These are phyloP conservation scores for Scheffersomyces cryptocercus DNA, from an alignment of 1,139 yeast genomes.

Conservation along the genomic window DNA sequence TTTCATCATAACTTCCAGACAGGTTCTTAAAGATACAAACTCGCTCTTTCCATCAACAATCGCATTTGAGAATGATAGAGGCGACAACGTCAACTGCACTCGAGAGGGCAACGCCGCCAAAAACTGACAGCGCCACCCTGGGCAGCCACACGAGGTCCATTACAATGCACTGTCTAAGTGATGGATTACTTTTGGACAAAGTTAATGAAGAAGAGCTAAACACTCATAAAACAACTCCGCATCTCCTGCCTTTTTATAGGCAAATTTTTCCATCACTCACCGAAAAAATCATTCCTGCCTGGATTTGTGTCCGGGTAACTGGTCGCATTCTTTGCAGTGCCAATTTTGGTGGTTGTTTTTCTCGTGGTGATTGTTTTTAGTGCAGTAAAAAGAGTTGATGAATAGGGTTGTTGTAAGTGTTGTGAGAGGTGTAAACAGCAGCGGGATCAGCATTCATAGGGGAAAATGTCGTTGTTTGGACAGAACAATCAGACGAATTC, in stretches of 20 bases:
- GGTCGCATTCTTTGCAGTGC: too few relatives aligned
- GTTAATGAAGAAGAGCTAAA: slow-evolving; percentile 28
- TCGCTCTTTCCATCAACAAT: slow-evolving; percentile 51
- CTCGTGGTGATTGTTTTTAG: too few relatives aligned
- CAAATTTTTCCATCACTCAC: not conserved
- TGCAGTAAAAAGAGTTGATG: too few relatives aligned
- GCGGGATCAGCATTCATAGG: too few relatives aligned
- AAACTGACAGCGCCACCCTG: slow-evolving; percentile 18
- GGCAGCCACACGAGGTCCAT: slow-evolving; percentile 19
- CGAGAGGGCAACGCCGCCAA: slow-evolving; percentile 17
- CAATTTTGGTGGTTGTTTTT: too few relatives aligned
- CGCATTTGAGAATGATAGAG: slow-evolving; percentile 36
- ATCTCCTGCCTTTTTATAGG: too few relatives aligned
- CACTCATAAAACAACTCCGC: too few relatives aligned
- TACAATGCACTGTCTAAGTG: slow-evolving; percentile 52
- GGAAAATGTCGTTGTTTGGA: slow-evolving; percentile 10
- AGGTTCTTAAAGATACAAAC: slow-evolving; percentile 49
- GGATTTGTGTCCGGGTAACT: too few relatives aligned
- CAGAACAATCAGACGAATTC: slow-evolving; percentile 4
- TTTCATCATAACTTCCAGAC: slow-evolving; percentile 51
- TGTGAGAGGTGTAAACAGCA: too few relatives aligned
- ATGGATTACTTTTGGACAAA: slow-evolving; percentile 57
- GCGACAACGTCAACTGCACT: slow-evolving; percentile 8
- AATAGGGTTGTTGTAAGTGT: too few relatives aligned
- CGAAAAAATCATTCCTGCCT: slow-evolving; percentile 1